A percentile compares a stretch with the other conserved stretches of the same genome.
phyloP scores from a whole-genome alignment of 768 basidiomycete species.

The Phaeotremella fagi region DNA sequence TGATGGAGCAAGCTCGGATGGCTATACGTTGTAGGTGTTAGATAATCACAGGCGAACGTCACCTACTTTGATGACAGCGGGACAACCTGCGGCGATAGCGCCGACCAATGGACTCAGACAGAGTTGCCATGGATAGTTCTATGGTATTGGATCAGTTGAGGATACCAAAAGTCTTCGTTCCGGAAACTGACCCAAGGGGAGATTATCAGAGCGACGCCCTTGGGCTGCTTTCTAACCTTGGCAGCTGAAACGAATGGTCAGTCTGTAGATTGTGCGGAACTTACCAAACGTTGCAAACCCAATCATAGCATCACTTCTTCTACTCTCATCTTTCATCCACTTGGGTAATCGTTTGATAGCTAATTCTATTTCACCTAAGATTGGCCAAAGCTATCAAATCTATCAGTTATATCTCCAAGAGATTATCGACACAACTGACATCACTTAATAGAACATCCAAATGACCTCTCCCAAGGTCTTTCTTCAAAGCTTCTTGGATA shows the following conservation, averaged over 20 bases:
- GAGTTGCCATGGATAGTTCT: conserved; percentile 47
- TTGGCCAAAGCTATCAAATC: conserved; percentile 11
- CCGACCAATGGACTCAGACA: conserved; percentile 38
- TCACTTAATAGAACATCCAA: conserved; percentile 32
- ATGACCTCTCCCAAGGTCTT: conserved; percentile 39
- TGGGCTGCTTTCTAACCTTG: conserved; percentile 45
- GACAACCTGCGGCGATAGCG: conserved; percentile 49
- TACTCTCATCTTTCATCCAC: conserved; percentile 46
- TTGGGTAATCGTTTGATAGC: conserved; percentile 33
- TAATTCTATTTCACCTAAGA: conserved; percentile 41
- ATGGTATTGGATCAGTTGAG: neutral
- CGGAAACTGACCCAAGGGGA: conserved; percentile 36
- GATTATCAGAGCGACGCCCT: conserved; percentile 44
- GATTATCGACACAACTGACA: no score
- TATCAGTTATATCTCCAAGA: no score
- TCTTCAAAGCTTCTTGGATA: conserved; percentile 32
- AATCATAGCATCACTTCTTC: conserved; percentile 37
- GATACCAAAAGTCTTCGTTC: neutral
- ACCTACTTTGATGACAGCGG: conserved; percentile 43
- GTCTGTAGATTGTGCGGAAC: no score
- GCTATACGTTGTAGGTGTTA: no score
- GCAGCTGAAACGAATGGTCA: conserved; percentile 16
- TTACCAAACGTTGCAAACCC: no score
- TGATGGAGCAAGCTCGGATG: conserved; percentile 42
- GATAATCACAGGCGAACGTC: neutral